Conservation (phyloP, 2,329 filamentous ascomycete species). For the Diatrype stigma region DNA sequence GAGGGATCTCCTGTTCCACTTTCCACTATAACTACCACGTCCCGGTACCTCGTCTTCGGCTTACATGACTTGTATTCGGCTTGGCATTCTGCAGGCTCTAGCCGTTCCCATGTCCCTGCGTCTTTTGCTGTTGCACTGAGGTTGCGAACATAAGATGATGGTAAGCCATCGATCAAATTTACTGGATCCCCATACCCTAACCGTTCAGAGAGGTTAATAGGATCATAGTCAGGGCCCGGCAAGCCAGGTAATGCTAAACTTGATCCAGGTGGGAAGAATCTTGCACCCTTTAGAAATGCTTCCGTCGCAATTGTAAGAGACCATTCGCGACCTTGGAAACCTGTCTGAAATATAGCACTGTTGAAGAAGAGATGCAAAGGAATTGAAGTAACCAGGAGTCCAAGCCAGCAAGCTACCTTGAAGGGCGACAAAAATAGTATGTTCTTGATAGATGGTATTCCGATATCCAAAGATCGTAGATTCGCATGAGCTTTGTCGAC, state of each 20-base stretch:
- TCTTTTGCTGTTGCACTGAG: background rate
- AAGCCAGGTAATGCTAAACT: background rate
- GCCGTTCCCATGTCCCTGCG: background rate
- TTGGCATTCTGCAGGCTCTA: slow-evolving; percentile 9
- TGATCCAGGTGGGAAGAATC: background rate
- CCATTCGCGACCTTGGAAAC: background rate
- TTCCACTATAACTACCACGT: slow-evolving; percentile 10
- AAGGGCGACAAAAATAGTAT: slow-evolving; percentile 7
- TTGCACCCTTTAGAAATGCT: background rate
- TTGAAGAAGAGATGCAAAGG: slow-evolving; percentile 3
- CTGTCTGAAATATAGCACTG: background rate
- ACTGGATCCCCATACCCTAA: too few species aligned
- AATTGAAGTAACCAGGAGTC: background rate
- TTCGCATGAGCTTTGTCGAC: slow-evolving; percentile 35
- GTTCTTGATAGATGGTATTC: slow-evolving; percentile 35
- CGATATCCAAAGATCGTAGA: slow-evolving; percentile 36
- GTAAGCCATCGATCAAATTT: too few species aligned
- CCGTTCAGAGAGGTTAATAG: too few species aligned
- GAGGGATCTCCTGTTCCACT: background rate
- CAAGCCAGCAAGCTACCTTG: background rate
- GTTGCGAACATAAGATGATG: background rate
- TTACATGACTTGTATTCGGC: slow-evolving; percentile 7
- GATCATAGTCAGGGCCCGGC: background rate
- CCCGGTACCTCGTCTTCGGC: slow-evolving; percentile 2
- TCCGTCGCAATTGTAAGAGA: slow-evolving; percentile 1